Conservation (phyloP, 2,329 filamentous ascomycete genomes). For the Fusarium bactridioides region DNA sequence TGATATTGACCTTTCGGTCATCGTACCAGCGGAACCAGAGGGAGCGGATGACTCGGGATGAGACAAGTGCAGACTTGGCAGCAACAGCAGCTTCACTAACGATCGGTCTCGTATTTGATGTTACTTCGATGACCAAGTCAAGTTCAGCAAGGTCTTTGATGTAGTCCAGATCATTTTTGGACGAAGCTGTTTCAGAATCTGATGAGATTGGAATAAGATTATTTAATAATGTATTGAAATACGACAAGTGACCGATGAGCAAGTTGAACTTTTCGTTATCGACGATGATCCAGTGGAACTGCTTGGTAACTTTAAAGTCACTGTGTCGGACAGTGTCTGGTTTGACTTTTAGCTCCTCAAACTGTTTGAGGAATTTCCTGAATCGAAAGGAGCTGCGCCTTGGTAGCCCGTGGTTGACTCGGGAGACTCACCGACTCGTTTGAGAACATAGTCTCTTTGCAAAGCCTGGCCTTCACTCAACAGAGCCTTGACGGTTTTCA, state of each 20-base stretch:
- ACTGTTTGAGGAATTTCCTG: neutral
- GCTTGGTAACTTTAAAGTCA: neutral
- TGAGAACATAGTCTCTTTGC: neutral
- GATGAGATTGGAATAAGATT: neutral
- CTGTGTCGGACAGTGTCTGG: no score
- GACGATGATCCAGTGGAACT: neutral
- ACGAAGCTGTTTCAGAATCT: rapidly evolving
- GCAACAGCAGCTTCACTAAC: neutral
- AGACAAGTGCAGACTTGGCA: neutral
- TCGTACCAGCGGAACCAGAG: neutral
- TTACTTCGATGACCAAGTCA: neutral
- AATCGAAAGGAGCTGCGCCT: neutral
- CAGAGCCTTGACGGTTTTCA: neutral
- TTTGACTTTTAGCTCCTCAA: neutral
- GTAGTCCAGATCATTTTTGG: neutral
- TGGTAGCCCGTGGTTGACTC: neutral
- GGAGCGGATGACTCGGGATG: neutral
- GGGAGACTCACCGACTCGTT: rapidly evolving
- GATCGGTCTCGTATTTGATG: neutral
- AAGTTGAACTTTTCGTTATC: neutral
- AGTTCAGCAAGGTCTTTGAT: neutral
- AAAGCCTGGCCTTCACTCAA: neutral
- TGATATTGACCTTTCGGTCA: neutral
- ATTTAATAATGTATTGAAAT: neutral
- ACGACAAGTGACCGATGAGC: neutral